Percentiles rank a stretch among this genome's conserved stretches.
Evolutionary conservation across 2,329 filamentous ascomycete species (phyloP).

Genomic region (Cladosporium cucumerinum): DNA sequence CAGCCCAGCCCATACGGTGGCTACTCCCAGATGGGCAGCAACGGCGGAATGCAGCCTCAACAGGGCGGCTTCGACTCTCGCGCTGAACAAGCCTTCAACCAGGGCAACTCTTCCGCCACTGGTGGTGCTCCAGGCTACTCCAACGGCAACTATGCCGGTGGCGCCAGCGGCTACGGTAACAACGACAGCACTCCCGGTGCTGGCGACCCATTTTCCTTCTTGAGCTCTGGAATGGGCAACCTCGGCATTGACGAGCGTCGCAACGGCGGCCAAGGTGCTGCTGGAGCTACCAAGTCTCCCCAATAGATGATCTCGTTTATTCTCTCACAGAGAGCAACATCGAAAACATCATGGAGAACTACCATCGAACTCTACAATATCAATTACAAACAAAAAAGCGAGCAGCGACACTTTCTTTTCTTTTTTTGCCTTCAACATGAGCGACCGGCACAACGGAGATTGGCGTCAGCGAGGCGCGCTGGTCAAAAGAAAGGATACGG

Average conservation of each 20-base stretch:
- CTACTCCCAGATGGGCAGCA: conserved; percentile 54
- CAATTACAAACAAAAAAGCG: conserved; percentile 1
- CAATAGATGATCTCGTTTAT: conserved; percentile 23
- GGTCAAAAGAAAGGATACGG: background rate
- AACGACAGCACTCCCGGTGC: conserved; percentile 49
- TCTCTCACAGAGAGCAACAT: background rate
- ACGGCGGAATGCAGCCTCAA: conserved; percentile 64
- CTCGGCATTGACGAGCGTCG: conserved; percentile 63
- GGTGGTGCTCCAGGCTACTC: conserved; percentile 57
- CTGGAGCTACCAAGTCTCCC: conserved; percentile 31
- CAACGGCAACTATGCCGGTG: conserved; percentile 49
- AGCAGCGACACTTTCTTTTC: background rate
- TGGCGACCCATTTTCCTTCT: conserved; percentile 75
- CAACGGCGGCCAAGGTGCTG: conserved; percentile 38
- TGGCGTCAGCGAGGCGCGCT: background rate
- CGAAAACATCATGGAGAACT: background rate
- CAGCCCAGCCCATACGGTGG: conserved; percentile 73
- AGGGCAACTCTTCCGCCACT: conserved; percentile 71
- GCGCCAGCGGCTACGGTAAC: conserved; percentile 45
- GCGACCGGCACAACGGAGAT: background rate
- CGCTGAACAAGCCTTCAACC: conserved; percentile 84
- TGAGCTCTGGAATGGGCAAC: conserved; percentile 68
- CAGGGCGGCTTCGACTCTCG: conserved; percentile 83
- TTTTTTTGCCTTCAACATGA: background rate
- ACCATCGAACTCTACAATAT: background rate